Percentiles rank a stretch among this genome's conserved stretches.
Conservation (phyloP, 331 rosid genomes). For the Ulmus americana region DNA sequence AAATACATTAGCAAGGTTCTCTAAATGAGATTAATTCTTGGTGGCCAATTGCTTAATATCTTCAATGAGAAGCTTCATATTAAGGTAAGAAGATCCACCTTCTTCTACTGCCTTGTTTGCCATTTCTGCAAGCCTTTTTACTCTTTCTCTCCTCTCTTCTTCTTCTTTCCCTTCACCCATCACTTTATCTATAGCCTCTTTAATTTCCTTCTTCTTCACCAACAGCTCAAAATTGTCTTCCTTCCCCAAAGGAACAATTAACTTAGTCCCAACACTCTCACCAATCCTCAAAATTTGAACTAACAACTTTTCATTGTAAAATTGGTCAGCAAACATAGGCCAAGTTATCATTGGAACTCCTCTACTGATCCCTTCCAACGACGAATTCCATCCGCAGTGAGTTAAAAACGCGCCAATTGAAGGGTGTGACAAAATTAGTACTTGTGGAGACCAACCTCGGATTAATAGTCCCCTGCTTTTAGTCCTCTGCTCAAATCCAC, state of each 20-base stretch:
- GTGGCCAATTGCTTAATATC: neutral
- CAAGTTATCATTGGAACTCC: conserved; percentile 28
- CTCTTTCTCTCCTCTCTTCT: conserved; percentile 41
- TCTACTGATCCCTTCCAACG: conserved; percentile 23
- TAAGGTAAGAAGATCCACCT: conserved; percentile 52
- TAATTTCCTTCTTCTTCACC: conserved; percentile 36
- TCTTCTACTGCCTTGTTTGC: conserved; percentile 43
- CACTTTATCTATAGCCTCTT: conserved; percentile 29
- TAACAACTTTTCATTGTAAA: conserved; percentile 22
- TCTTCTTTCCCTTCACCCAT: conserved; percentile 35
- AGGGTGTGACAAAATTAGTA: conserved; percentile 23
- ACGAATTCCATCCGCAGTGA: conserved; percentile 33
- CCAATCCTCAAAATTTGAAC: conserved; percentile 20
- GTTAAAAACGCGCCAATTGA: conserved; percentile 29
- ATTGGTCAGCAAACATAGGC: conserved; percentile 31
- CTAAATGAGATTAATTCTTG: too few species aligned
- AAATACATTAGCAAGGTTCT: too few species aligned
- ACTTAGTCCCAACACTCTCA: conserved; percentile 17
- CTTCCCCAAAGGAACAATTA: conserved; percentile 12
- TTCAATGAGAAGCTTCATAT: conserved; percentile 16
- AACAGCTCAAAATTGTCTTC: conserved; percentile 29
- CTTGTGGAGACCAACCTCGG: conserved; percentile 34
- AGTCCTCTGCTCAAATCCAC: conserved; percentile 16
- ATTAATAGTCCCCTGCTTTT: conserved; percentile 15
- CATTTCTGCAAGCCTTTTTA: conserved; percentile 30